Evolutionary conservation across 1,139 yeast genomes (phyloP).

Genomic region (Nadsonia starkeyi-henricii): DNA sequence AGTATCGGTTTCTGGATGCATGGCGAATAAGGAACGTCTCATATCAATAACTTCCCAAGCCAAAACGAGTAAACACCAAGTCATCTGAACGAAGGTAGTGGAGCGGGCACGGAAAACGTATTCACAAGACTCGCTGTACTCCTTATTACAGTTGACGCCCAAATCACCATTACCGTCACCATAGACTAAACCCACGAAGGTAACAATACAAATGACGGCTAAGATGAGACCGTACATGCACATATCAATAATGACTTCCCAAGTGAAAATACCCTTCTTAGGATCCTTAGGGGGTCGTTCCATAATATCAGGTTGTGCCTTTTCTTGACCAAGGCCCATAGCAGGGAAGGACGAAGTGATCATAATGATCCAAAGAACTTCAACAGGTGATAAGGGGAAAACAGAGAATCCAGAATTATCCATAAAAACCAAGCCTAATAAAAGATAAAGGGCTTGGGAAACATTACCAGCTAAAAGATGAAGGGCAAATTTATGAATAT

Average conservation of each 20-base stretch:
- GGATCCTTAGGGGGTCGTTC: conserved; percentile 47
- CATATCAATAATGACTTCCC: conserved; percentile 64
- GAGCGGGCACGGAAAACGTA: conserved; percentile 71
- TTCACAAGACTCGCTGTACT: conserved; percentile 35
- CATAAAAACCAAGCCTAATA: conserved; percentile 59
- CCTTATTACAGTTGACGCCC: conserved; percentile 51
- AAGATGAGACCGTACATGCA: conserved; percentile 58
- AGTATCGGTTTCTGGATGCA: conserved; percentile 55
- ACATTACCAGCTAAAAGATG: conserved; percentile 69
- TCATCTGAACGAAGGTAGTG: conserved; percentile 69
- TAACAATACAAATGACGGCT: conserved; percentile 58
- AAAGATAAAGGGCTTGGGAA: conserved; percentile 58
- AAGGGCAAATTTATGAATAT: conserved; percentile 70
- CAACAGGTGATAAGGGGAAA: conserved; percentile 68
- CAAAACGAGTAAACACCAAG: conserved; percentile 76
- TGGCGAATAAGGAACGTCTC: conserved; percentile 56
- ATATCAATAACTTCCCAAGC: conserved; percentile 89
- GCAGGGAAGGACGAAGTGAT: conserved; percentile 75
- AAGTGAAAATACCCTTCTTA: conserved; percentile 48
- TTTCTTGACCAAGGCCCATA: conserved; percentile 72
- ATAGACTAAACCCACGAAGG: conserved; percentile 53
- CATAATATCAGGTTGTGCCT: conserved; percentile 53
- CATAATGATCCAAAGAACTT: conserved; percentile 68
- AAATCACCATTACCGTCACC: conserved; percentile 49
- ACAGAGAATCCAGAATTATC: conserved; percentile 48